Percentiles rank a stretch among this genome's conserved stretches.
Conservation (phyloP, 1,139 yeast species). For the Diutina neorugosa region DNA sequence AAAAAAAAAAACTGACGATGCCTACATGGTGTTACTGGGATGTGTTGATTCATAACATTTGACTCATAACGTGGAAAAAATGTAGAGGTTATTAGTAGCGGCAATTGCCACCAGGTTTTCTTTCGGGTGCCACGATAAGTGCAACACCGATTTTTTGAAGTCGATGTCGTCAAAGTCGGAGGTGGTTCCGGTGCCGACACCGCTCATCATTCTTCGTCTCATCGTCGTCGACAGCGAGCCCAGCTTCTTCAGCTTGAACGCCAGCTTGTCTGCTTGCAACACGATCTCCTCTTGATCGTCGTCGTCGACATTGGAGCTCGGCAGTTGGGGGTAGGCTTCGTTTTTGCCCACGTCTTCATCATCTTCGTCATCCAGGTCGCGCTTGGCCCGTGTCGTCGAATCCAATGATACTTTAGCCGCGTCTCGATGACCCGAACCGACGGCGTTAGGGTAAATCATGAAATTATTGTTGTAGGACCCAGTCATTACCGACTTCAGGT, state of each 20-base stretch:
- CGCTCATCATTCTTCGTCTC: conserved; percentile 35
- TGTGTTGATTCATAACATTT: background rate
- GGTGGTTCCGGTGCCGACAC: conserved; percentile 22
- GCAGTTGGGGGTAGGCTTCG: conserved; percentile 22
- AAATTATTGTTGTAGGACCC: conserved; percentile 96
- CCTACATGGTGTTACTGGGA: background rate
- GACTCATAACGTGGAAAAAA: conserved; percentile 50
- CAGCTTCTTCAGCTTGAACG: conserved; percentile 70
- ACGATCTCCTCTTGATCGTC: conserved; percentile 59
- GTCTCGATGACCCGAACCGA: conserved; percentile 15
- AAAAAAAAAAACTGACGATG: too few relatives aligned
- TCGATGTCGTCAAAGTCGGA: conserved; percentile 77
- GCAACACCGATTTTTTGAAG: conserved; percentile 88
- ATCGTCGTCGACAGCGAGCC: conserved; percentile 14
- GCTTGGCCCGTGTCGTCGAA: background rate
- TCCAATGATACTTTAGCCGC: background rate
- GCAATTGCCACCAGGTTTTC: conserved; percentile 97
- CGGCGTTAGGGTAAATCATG: conserved; percentile 86
- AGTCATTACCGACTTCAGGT: conserved; percentile 85
- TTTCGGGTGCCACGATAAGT: conserved; percentile 95
- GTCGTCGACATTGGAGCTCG: conserved; percentile 31
- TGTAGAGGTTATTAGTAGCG: conserved; percentile 89
- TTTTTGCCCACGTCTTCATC: conserved; percentile 13
- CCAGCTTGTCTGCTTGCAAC: conserved; percentile 95
- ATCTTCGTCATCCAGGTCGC: conserved; percentile 26